Base-by-base conservation (phyloP, 192 early-diverging fungal species). In the Rhizophagus clarus region DNA sequence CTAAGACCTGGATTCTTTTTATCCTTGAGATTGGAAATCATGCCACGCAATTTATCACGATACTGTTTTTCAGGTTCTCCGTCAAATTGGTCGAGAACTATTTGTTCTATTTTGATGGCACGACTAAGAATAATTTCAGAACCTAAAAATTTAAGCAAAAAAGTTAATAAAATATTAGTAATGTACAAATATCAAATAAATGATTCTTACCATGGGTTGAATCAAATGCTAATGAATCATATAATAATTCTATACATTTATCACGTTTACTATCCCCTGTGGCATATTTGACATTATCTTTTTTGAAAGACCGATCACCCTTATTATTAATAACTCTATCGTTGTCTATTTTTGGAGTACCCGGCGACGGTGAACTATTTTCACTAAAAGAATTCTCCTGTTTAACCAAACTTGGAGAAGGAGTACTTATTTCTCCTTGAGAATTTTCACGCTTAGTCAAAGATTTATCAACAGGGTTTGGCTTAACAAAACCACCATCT, bases 181-280 rank as follows among this genome's bases (percentile, higher is more conserved):
- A 28, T 31, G 14, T 32, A 26, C 20, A 29, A 7, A 60, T 42
- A 4, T 34, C 67, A 66, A 40, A 34, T 37, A 56, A 74, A 24
- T 10, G n/a, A 70, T 9, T 11, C 72, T 76, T 84, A 94, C 90
- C 90, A 64, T 85, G 84, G 72, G 82, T 85, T 45, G 86, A 86
- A 66, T 84, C 88, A 4, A 83, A 82, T 28, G 86, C 93, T 72
- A 97, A 82, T 2, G 94, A 90, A 79, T 90, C 89, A 78, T 98
- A 98, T 37, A 97, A 77, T 80, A 98, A 85, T 61, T 95, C 94
- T 72, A 91, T 90, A 75, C 92, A 94, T 71, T 92, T 93, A 80
- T 96, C 93, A 26, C 97, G 91, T 60, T 87, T 81, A 42, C 79
- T 83, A 75, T 91, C 90, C 24, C 92, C 92, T 14, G 90, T 88